These are phyloP conservation scores for Penicillium sp. DNA, from an alignment of 2,329 filamentous ascomycete genomes.

Conservation along the genomic window DNA sequence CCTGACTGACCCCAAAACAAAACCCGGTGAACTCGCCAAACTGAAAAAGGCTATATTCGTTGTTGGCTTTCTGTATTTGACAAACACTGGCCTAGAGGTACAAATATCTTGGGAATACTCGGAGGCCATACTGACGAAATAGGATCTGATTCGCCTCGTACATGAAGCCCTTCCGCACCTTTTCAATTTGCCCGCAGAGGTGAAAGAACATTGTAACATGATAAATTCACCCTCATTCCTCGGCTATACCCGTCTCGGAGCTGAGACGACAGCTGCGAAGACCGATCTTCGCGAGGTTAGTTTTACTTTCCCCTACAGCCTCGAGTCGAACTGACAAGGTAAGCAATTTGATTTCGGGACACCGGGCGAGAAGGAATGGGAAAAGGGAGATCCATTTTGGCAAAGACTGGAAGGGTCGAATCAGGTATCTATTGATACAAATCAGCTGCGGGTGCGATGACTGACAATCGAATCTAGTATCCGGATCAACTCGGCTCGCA, in stretches of 20 bases:
- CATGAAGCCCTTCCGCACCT: slow-evolving; percentile 27
- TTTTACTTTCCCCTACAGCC: no score
- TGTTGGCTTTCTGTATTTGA: slow-evolving; percentile 38
- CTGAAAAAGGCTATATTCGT: slow-evolving; percentile 36
- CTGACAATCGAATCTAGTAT: slow-evolving; percentile 21
- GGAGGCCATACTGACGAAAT: not conserved
- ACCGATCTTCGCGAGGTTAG: slow-evolving; percentile 35
- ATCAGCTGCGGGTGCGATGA: not conserved
- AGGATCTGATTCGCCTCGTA: slow-evolving; percentile 23
- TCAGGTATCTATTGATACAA: slow-evolving; percentile 18
- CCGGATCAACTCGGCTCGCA: slow-evolving; percentile 25
- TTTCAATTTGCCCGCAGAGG: slow-evolving; percentile 26
- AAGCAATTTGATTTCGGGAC: slow-evolving; percentile 48
- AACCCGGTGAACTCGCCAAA: slow-evolving; percentile 22
- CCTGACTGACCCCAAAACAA: slow-evolving; percentile 25
- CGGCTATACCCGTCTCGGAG: slow-evolving; percentile 35
- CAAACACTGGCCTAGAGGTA: slow-evolving; percentile 37
- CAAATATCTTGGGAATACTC: not conserved
- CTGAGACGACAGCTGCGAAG: slow-evolving; percentile 33
- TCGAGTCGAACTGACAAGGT: slow-evolving; percentile 8
- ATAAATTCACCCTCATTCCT: slow-evolving; percentile 35
- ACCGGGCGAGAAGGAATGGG: slow-evolving; percentile 29
- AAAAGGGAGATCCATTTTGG: slow-evolving; percentile 46
- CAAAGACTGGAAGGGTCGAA: slow-evolving; percentile 36
- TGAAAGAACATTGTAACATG: slow-evolving; percentile 33